Evolutionary conservation across 768 basidiomycete species (phyloP).

Genomic region (Chiua virens): DNA sequence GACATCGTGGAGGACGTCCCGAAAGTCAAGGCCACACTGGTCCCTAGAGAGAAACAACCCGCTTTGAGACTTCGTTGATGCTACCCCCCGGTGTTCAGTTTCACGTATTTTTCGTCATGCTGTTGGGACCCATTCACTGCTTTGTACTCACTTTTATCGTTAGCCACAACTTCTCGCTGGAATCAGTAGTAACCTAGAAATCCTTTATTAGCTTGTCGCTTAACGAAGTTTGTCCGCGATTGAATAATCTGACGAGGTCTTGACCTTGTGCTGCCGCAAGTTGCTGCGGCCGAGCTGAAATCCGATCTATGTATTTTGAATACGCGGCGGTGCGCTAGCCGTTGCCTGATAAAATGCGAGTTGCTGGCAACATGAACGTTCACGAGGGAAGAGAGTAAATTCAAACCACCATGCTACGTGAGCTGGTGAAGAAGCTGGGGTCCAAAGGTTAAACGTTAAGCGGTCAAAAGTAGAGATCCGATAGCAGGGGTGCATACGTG

Average conservation of each 20-base stretch:
- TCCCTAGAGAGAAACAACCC: constrained; percentile 12
- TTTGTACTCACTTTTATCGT: neutral
- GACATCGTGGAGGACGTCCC: constrained; percentile 37
- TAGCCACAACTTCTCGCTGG: neutral
- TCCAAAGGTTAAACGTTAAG: neutral
- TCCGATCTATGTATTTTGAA: neutral
- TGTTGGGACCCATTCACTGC: constrained; percentile 4
- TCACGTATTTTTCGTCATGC: neutral
- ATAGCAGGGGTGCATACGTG: constrained; percentile 2
- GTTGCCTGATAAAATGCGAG: neutral
- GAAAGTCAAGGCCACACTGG: constrained; percentile 6
- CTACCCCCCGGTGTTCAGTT: neutral
- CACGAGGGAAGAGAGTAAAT: neutral
- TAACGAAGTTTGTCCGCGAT: constrained; percentile 6
- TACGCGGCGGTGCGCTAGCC: neutral
- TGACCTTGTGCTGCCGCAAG: too few relatives aligned
- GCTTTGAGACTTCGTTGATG: constrained; percentile 25
- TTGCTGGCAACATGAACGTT: neutral
- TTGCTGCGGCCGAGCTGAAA: too few relatives aligned
- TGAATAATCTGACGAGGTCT: too few relatives aligned
- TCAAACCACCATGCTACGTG: neutral
- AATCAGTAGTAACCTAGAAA: constrained; percentile 20
- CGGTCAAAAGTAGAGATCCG: neutral
- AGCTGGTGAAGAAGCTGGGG: neutral
- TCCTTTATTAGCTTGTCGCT: constrained; percentile 11